phyloP scores from a whole-genome alignment of 257 asterid species.

The Cynanchum wilfordii region DNA sequence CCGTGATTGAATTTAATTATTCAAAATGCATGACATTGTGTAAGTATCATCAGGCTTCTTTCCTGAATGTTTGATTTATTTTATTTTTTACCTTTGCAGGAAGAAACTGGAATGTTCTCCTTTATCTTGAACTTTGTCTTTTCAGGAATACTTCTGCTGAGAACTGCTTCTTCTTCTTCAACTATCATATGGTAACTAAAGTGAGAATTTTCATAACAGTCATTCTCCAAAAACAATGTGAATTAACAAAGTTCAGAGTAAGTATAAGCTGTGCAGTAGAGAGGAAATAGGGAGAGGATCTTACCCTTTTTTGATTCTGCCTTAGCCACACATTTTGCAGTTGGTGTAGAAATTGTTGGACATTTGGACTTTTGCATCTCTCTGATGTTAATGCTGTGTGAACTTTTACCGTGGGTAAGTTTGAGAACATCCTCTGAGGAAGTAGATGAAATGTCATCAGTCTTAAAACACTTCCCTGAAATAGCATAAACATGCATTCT shows the following conservation, averaged over 20 bases:
- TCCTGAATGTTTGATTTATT: background rate
- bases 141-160: background rate
- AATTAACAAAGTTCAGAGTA: background rate
- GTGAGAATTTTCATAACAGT: background rate
- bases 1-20: background rate
- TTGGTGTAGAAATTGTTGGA: too few species aligned
- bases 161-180: conserved; percentile 11
- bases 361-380: too few species aligned
- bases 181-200: conserved; percentile 1
- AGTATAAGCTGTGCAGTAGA: background rate
- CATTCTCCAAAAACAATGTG: background rate
- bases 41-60: background rate
- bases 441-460: too few species aligned
- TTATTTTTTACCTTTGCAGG: background rate
- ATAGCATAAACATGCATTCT: too few species aligned
- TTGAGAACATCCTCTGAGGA: too few species aligned
- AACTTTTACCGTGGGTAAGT: too few species aligned
- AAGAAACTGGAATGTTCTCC: background rate
- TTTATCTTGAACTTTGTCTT: background rate
- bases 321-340: too few species aligned
- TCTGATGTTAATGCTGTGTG: too few species aligned
- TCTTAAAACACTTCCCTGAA: too few species aligned
- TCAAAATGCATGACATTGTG: background rate
- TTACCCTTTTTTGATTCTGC: background rate
- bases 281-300: background rate